Base-by-base conservation (phyloP, 176 grass and related monocot genomes). In the Eremochloa ophiuroides region DNA sequence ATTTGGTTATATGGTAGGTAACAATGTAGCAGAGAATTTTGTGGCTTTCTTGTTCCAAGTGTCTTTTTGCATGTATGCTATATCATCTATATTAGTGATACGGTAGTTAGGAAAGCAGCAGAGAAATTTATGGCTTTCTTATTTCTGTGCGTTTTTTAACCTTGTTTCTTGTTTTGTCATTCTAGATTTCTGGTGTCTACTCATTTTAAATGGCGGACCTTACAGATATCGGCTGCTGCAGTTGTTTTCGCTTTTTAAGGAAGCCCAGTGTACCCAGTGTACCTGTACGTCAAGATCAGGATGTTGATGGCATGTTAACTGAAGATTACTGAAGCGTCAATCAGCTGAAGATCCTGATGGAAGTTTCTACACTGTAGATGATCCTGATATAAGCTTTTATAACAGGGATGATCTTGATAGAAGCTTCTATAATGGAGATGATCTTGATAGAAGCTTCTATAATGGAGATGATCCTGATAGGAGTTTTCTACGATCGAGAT, bases 161-260 rank as follows among this genome's bases (percentile, higher is more conserved):
- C 16, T 50, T 51, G 14, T 48, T 50, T 25, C 20, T 9, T 68
- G 25, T 44, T 70, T 77, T 69, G 5, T 37, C n/a, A 46, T 9
- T 4, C 7, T 23, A 80, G 62, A 39, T 70, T 61, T 50, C 40
- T 25, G 30, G 30, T 40, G 12, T 47, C 60, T n/a, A 1, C 46
- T 63, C 12, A 8, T 26, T 78, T 65, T 66, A 42, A 70, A 89
- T 92, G 81, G 84, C 62, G 3, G 89, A 90, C 46, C 76, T 94
- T 7, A 70, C 80, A 0, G 85, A 90, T 43, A 88, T 92, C n/a
- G 94, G 89, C 41, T 94, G 94, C 71, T 97, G 94, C 16, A 87
- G 83, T 74, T 97, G 94, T 62, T 94, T 97, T 55, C 79, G 87
- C 4, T 94, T 97, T 76, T 76, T 94, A 48, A 86, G 87, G 66